Base-by-base conservation (phyloP, 1,284 basidiomycete species). In the Hymenochaete sp. region DNA sequence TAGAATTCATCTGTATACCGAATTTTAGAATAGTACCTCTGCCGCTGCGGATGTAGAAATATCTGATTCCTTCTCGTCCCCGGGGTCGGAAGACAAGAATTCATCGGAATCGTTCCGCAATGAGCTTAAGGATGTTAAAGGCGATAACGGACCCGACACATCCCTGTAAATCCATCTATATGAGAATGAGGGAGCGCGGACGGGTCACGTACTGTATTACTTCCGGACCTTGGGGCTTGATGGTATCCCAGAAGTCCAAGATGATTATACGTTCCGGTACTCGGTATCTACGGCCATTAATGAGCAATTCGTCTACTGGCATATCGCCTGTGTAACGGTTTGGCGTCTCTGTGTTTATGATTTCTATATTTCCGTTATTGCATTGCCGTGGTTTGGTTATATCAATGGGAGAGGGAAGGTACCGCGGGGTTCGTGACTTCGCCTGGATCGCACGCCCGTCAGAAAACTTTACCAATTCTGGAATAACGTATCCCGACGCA, bases 201-300 rank as follows among this genome's bases (percentile, higher is more conserved):
- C 18, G 16, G 31, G 22, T 44, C 33, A 57, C 68, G 56, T 54
- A 79, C 79, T 58, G 66, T 44, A 62, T 62, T 32, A 60, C 57
- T 39, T 64, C 62, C 42, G 61, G 56, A 29, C 66, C 65, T 26
- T 61, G 61, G 51, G 66, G 72, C 54, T 75, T 72, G 48, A 90
- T 66, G 63, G 87, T 93, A 49, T 79, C 82, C 93, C 95, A 98
- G 58, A 98, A 98, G 61, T 98, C 95, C 40, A 98, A 73, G 43
- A 88, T 75, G 52, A 98, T 87, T 38, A 93, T 75, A 52, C 82
- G 77, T 62, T 98, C 96, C 2, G 95, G 95, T n/a, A 98, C 82
- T 53, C 92, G 74, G 65, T 93, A 98, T 42, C 85, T 77, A 50
- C 89, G 78, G 33, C 87, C 86, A 55, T 86, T 88, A 54, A 88